Evolutionary conservation across 768 basidiomycete genomes (phyloP).

Genomic region (Kwoniella dendrophila): DNA sequence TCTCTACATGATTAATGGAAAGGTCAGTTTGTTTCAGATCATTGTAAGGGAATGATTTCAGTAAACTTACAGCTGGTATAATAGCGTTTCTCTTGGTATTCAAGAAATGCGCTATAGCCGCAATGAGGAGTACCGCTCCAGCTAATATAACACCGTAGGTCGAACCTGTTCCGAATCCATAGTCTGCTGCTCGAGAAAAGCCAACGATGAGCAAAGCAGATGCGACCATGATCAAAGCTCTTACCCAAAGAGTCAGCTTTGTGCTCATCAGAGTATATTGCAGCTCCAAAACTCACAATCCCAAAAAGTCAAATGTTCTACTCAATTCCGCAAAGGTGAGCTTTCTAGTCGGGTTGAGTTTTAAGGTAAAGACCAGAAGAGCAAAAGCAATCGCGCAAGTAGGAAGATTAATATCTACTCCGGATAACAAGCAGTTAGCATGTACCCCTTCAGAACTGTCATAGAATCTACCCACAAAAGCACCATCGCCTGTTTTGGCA

Average conservation of each 20-base stretch:
- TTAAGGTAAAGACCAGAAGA: slow-evolving; percentile 53
- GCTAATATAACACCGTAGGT: slow-evolving; percentile 56
- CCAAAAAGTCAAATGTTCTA: slow-evolving; percentile 56
- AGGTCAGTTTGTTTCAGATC: neutral
- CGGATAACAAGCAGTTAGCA: neutral
- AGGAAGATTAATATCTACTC: slow-evolving; percentile 54
- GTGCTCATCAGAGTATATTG: slow-evolving; percentile 2
- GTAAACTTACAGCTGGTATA: slow-evolving; percentile 53
- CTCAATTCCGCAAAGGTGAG: slow-evolving; percentile 39
- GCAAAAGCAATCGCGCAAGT: slow-evolving; percentile 50
- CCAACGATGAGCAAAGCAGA: slow-evolving; percentile 56
- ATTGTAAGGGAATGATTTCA: neutral
- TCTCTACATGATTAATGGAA: slow-evolving; percentile 21
- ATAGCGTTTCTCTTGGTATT: slow-evolving; percentile 56
- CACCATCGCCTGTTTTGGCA: slow-evolving; percentile 51
- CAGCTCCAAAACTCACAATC: slow-evolving; percentile 39
- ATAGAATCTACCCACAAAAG: slow-evolving; percentile 33
- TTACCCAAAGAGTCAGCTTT: neutral
- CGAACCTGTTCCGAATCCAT: slow-evolving; percentile 47
- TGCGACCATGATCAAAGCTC: slow-evolving; percentile 54
- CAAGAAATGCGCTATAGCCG: slow-evolving; percentile 42
- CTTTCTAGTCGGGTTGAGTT: slow-evolving; percentile 50
- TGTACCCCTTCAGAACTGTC: neutral
- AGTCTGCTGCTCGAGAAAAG: slow-evolving; percentile 53
- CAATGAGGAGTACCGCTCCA: slow-evolving; percentile 33